Base-by-base conservation (phyloP, 164 flowering plant genomes). In the Magnolia kwangsiensis region DNA sequence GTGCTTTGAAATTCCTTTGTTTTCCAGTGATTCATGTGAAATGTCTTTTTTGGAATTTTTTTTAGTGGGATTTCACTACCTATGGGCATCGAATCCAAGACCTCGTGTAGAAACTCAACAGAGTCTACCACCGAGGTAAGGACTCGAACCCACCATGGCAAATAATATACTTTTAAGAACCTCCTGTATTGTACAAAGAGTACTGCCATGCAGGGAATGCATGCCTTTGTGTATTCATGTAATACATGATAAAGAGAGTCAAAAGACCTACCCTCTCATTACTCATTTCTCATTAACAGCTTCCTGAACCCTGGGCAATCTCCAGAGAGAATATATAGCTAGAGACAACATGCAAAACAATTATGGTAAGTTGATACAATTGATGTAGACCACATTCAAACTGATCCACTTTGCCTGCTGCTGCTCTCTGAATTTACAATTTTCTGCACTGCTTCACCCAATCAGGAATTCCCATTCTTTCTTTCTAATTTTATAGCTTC, bases 401-500 rank as follows among this genome's bases (percentile, higher is more conserved):
- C 4, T 16, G 18, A 55, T 55, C 61, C 61, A 11, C 4, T 55
- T 16, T 11, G 61, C 61, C 0, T 55, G 61, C 61, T 55, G 61
- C 61, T 11, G 61, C 61, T 55, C 61, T 55, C 61, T 16, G 18
- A 55, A 55, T 55, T 11, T 13, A 55, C 61, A 55, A 55, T 55
- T 11, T 3, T 37, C 61, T 16, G 4, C 61, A 55, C 61, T 55
- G 3, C 18, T 16, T 8, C 18, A 16, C 61, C 61, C 19, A 67
- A 74, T 83, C 59, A 83, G 51, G 50, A 31, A 18, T 81, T 81
- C 75, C 74, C 82, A 74, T 77, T 83, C 84, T 86, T 89, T 55
- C 93, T 86, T 84, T 92, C 98, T 29, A 73, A 74, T 72, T 93
- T 93, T 59, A 95, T 93, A 71, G 98, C 98, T 80, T 95, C 97